Evolutionary conservation across 306 rosid species (phyloP), one percentile per base, ranked within the genome.

Genomic region (Lathyrus tuberosus): DNA sequence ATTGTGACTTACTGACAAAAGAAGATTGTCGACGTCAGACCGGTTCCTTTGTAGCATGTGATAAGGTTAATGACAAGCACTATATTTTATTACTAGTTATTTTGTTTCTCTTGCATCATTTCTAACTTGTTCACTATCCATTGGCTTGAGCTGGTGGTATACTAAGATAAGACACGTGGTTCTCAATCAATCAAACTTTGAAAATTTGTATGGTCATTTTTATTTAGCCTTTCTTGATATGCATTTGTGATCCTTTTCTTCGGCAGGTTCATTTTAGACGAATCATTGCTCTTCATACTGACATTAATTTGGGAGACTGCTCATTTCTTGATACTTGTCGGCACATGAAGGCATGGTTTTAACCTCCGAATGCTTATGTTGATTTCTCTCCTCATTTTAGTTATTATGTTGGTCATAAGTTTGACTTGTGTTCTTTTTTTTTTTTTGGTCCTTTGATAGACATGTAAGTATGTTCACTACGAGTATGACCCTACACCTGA

Each of bases 251-350:
- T 82, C 62, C 57, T 53, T 52, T 60, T 54, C 58, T 74, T 74
- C 73, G 75, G 62, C 88, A 95, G 99, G 97, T 91, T 79, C 99
- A 95, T 82, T 95, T 95, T 80, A 87, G 92, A 70, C 84, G 97
- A 67, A 95, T 95, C 51, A 91, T 95, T 82, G 99, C 99, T 70
- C 91, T 71, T 69, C 99, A 95, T 78, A 95, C 99, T 4, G 97
- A 95, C 89, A 83, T 91, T 69, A 91, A 87, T 79, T 83, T 95
- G 73, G 97, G 99, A 42, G 99, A 95, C 81, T 95, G 99, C 61
- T 95, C 99, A 46, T 91, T 91, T 82, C 91, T 95, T 31, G 99
- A 95, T 79, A 95, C 99, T 41, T 95, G 99, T 62, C 89, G 99
- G 17, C 99, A 89, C 84, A 95, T 95, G 99, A 91, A 95, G 99